These are phyloP conservation scores for Cladorrhinum samala DNA, from an alignment of 495 filamentous ascomycete species.

Conservation along the genomic window DNA sequence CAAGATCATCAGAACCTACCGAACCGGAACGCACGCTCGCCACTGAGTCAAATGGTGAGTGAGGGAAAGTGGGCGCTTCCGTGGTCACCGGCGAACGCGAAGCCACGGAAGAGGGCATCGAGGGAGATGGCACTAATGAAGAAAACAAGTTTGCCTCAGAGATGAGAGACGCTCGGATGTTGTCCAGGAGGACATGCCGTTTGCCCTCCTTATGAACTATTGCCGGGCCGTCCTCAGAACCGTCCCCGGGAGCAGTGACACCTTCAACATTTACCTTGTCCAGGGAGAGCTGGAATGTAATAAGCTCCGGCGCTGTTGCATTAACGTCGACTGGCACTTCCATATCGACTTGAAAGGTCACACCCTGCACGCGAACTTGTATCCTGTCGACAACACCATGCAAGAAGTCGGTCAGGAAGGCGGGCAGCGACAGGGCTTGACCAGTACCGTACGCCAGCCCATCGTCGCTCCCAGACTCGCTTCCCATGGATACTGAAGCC, in stretches of 20 bases:
- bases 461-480: conserved; percentile 59
- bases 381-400: conserved; percentile 77
- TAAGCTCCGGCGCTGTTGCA: conserved; percentile 42
- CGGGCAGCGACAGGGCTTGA: conserved; percentile 66
- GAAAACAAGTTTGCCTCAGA: conserved; percentile 71
- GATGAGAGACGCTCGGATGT: conserved; percentile 59
- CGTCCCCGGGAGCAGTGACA: conserved; percentile 41
- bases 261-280: conserved; percentile 61
- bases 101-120: conserved; percentile 55
- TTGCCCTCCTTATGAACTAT: conserved; percentile 52
- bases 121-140: conserved; percentile 53
- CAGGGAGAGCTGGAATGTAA: conserved; percentile 60
- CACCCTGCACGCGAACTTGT: conserved; percentile 57
- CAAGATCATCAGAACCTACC: conserved; percentile 21
- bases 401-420: conserved; percentile 74
- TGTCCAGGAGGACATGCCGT: conserved; percentile 55
- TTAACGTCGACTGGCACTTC: conserved; percentile 57
- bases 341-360: conserved; percentile 55
- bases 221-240: conserved; percentile 23
- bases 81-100: conserved; percentile 36
- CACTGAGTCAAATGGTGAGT: conserved; percentile 3
- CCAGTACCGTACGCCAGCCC: conserved; percentile 65
- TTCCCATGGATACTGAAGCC: conserved; percentile 41
- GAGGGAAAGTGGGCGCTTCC: conserved; percentile 17
- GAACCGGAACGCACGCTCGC: conserved; percentile 15